Percentiles rank a stretch among this genome's conserved stretches.
phyloP scores from a whole-genome alignment of 345 rosid species.

The Sonneratia caseolaris region DNA sequence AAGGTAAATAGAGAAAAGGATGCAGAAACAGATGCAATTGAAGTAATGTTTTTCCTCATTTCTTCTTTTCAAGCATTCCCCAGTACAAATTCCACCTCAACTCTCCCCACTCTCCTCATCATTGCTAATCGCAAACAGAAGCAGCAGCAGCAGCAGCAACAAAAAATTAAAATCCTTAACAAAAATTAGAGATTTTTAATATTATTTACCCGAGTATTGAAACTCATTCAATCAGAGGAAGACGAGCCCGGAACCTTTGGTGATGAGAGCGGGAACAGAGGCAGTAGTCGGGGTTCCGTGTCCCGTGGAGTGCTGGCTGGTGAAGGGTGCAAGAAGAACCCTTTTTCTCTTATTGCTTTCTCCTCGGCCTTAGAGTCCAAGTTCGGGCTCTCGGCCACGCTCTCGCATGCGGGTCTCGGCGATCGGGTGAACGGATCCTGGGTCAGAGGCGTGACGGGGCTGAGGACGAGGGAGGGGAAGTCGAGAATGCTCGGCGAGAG shows the following conservation, averaged over 20 bases:
- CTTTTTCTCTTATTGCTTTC: constrained; percentile 75
- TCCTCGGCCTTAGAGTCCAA: constrained; percentile 47
- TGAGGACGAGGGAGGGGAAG: constrained; percentile 68
- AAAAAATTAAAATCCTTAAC: neutral
- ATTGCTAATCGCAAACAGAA: neutral
- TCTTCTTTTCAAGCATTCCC: neutral
- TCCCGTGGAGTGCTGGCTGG: constrained; percentile 78
- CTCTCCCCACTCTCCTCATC: neutral
- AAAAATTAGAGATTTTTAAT: neutral
- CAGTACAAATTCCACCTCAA: neutral
- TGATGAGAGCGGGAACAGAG: constrained; percentile 82
- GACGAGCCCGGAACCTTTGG: constrained; percentile 73
- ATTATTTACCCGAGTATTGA: constrained; percentile 1
- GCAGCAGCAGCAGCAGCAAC: neutral
- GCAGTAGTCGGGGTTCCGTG: constrained; percentile 66
- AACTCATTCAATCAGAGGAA: constrained; percentile 29
- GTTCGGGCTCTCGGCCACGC: constrained; percentile 4
- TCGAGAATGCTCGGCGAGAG: constrained; percentile 89
- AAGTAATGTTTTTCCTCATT: neutral
- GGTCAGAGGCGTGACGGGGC: constrained; percentile 89
- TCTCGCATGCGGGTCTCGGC: neutral
- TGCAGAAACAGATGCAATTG: neutral
- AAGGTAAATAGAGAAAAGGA: neutral
- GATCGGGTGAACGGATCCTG: constrained; percentile 89
- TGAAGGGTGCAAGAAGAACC: constrained; percentile 81